phyloP scores from a whole-genome alignment of 495 filamentous ascomycete genomes.

The Podospora australis region DNA sequence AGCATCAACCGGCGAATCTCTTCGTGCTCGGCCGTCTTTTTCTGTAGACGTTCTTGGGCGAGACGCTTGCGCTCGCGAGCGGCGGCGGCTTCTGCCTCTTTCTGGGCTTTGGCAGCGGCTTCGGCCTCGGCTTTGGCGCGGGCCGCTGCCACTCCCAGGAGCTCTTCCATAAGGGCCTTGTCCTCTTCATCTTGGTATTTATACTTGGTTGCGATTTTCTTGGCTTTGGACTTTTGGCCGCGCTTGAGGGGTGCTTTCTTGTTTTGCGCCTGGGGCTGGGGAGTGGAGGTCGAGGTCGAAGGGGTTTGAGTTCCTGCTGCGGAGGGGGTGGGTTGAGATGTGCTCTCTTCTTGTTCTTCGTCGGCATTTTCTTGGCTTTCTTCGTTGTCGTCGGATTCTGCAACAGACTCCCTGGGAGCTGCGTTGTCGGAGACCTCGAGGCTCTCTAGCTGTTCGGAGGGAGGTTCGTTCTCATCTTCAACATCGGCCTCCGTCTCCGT shows the following conservation, averaged over 20 bases:
- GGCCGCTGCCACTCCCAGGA: conserved; percentile 67
- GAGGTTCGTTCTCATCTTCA: conserved; percentile 4
- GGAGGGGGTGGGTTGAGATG: background rate
- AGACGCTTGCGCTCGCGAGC: conserved; percentile 64
- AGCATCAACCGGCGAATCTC: conserved; percentile 53
- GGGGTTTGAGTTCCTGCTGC: conserved; percentile 6
- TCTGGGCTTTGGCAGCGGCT: conserved; percentile 43
- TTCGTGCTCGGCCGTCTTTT: conserved; percentile 57
- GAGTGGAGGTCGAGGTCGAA: too few relatives aligned
- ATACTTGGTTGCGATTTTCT: conserved; percentile 86
- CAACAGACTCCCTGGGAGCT: conserved; percentile 5
- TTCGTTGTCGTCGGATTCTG: conserved; percentile 13
- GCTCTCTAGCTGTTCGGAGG: conserved; percentile 24
- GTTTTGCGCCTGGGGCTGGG: background rate
- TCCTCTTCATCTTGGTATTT: conserved; percentile 94
- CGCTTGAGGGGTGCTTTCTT: conserved; percentile 49
- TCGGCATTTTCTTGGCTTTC: conserved; percentile 19
- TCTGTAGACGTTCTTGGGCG: conserved; percentile 68
- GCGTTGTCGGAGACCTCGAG: conserved; percentile 24
- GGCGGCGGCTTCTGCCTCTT: conserved; percentile 55
- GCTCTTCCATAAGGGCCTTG: conserved; percentile 67
- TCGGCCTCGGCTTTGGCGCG: conserved; percentile 47
- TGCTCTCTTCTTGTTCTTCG: conserved; percentile 12
- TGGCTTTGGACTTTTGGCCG: conserved; percentile 77
- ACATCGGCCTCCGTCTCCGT: background rate